Evolutionary conservation across 345 rosid species (phyloP), one percentile per base, ranked within the genome.

Genomic region (Triadica sebifera): DNA sequence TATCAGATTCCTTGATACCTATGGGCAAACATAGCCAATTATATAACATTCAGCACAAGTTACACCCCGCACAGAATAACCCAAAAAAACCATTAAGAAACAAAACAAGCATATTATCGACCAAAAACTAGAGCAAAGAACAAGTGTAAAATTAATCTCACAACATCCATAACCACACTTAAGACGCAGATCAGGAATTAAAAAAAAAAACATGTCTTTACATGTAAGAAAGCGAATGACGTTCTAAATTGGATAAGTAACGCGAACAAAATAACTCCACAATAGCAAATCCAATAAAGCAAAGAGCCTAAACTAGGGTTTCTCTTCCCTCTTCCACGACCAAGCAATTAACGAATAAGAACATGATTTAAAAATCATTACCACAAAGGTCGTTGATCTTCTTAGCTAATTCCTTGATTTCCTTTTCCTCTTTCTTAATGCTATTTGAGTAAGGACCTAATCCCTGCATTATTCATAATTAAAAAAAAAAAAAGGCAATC

Each of bases 1-100:
- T 95, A 63, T 93, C 99, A 52, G 99, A 95, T 80, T 95, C 99
- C 85, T 95, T 95, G 65, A 95, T 95, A 72, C 97, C 98, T 92
- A 50, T 22, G 12, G 3, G 12, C 45, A 74, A 71, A 41, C 56
- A 70, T 17, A 16, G 5, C 60, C 51, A 50, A 24, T 13, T 15
- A 19, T 11, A 2, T 19, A n/a, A 38, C 12, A 52, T 20, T 13
- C 6, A 22, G 45, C 25, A 70, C 61, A 55, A 56, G 12, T 69
- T 56, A 39, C 2, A n/a, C 25, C 10, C 50, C 17, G 19, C 15
- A 12, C 24, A 29, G n/a, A 39, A 11, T 4, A 61, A 7, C 65
- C 34, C 34, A 29, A 29, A 29, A 29, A 29, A 29, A 29, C 1
- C 34, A 29, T 39, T 13, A 39, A 7, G 39, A 13, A 63, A 20